phyloP scores from a whole-genome alignment of 2,329 filamentous ascomycete genomes.

The Aspergillus ibericus region DNA sequence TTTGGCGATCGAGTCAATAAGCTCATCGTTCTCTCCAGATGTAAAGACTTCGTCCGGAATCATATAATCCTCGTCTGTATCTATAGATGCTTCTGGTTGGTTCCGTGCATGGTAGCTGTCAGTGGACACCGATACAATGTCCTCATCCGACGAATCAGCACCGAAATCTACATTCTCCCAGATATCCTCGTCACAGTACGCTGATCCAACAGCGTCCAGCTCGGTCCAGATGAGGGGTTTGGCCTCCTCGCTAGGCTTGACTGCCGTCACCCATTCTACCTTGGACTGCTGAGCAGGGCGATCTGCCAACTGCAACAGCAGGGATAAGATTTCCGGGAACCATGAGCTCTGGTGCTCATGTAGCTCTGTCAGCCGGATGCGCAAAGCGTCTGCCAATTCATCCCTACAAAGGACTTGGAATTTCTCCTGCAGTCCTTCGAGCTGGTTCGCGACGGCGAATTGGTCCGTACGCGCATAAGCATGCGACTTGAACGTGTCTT shows the following conservation, averaged over 20 bases:
- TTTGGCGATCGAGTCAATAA: slow-evolving; percentile 43
- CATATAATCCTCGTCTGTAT: slow-evolving; percentile 33
- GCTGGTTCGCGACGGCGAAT: slow-evolving; percentile 65
- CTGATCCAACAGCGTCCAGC: slow-evolving; percentile 72
- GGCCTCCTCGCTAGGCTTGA: slow-evolving; percentile 50
- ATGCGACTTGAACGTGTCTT: slow-evolving; percentile 37
- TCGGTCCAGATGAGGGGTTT: slow-evolving; percentile 72
- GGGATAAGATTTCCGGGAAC: slow-evolving; percentile 74
- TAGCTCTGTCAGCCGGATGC: slow-evolving; percentile 60
- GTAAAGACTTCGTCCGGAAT: slow-evolving; percentile 36
- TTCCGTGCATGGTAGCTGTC: slow-evolving; percentile 30
- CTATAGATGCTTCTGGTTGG: slow-evolving; percentile 28
- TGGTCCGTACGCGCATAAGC: slow-evolving; percentile 69
- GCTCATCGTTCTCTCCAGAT: slow-evolving; percentile 29
- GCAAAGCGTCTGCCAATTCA: slow-evolving; percentile 70
- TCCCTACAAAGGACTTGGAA: slow-evolving; percentile 80
- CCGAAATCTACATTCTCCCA: slow-evolving; percentile 44
- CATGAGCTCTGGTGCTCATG: slow-evolving; percentile 58
- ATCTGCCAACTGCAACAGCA: slow-evolving; percentile 80
- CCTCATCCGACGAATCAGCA: slow-evolving; percentile 42
- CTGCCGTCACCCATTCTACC: slow-evolving; percentile 61
- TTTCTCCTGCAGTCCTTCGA: slow-evolving; percentile 79
- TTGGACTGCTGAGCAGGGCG: slow-evolving; percentile 70
- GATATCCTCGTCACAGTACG: slow-evolving; percentile 52
- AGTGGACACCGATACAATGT: slow-evolving; percentile 35